Evolutionary conservation across 495 filamentous ascomycete genomes (phyloP), one percentile per base, ranked within the genome.

Genomic region (Aspergillus asperescens): DNA sequence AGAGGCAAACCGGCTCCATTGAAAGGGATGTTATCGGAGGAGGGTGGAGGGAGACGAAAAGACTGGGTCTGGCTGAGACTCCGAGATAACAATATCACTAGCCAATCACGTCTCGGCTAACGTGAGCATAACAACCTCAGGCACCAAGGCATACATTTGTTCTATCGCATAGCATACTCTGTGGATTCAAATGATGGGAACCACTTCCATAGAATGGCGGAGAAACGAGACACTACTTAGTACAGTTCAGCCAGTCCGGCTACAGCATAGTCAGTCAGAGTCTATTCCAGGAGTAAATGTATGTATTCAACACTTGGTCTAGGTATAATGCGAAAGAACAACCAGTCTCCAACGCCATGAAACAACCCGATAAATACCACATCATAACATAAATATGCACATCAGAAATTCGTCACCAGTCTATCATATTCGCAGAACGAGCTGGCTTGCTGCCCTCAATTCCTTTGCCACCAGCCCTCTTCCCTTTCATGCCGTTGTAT

Each of bases 391-490:
- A 32, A 24, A 27, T 18, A 46, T 50, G 28, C n/a, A 23, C 20
- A 19, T 27, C 18, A 29, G 5, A 25, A 37, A 38, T 24, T 62
- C n/a, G n/a, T n/a, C 71, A 91, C 88, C 88, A 92, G 54, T 90
- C 87, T 60, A 87, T 83, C 16, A 78, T 75, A 15, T 72, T 70
- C 32, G 69, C 63, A 60, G 75, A 71, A 18, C 68, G 72, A 37
- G 71, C 65, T 56, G 69, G 71, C 53, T 70, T 62, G 3, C 63
- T 66, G 27, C 61, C 28, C 20, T 34, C 44, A 12, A 47, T 60
- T 41, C 79, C 67, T 43, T 78, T 81, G 42, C 73, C 73, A 15
- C 69, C 56, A 1, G 75, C 67, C 64, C 83, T 85, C 63, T 81
- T 73, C 7, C 82, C 83, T 55, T 76, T 80, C 64, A 75, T 69